A percentile compares a stretch with the other conserved stretches of the same genome.
phyloP scores from a whole-genome alignment of 306 rosid species.

The Fagus sylvatica region DNA sequence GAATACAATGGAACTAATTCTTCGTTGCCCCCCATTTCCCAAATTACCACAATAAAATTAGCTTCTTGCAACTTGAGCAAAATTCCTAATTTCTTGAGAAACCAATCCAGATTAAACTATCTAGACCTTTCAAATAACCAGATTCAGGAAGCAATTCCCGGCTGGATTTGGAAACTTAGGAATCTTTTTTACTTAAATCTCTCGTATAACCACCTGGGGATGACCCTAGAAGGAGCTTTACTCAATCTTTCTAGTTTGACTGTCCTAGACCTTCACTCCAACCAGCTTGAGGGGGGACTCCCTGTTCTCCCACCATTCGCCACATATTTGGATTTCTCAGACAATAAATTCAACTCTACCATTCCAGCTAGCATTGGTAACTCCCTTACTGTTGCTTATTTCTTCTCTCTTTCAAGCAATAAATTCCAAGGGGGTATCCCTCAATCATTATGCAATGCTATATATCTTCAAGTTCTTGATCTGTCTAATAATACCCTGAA shows the following conservation, averaged over 20 bases:
- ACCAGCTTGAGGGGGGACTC: conserved; percentile 30
- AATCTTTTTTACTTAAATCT: background rate
- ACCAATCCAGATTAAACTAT: background rate
- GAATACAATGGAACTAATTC: background rate
- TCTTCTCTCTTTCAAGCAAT: conserved; percentile 42
- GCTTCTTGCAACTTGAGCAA: conserved; percentile 26
- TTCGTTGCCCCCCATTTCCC: background rate
- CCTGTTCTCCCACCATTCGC: background rate
- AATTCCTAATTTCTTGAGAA: conserved; percentile 29
- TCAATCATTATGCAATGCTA: conserved; percentile 27
- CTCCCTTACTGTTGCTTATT: background rate
- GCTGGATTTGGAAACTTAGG: conserved; percentile 28
- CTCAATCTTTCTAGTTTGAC: background rate
- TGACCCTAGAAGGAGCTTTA: background rate
- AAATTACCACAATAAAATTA: conserved; percentile 1
- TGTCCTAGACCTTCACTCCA: conserved; percentile 39
- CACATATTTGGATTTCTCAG: conserved; percentile 28
- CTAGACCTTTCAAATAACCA: conserved; percentile 45
- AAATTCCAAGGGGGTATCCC: background rate
- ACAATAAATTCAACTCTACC: conserved; percentile 17
- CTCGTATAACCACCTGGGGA: background rate
- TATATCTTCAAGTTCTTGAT: conserved; percentile 34
- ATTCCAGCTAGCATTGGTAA: background rate
- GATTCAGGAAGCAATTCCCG: conserved; percentile 26
- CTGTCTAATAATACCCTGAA: conserved; percentile 29